These are phyloP conservation scores for Bruguiera hainesii DNA, from an alignment of 441 rosid genomes.

Conservation along the genomic window DNA sequence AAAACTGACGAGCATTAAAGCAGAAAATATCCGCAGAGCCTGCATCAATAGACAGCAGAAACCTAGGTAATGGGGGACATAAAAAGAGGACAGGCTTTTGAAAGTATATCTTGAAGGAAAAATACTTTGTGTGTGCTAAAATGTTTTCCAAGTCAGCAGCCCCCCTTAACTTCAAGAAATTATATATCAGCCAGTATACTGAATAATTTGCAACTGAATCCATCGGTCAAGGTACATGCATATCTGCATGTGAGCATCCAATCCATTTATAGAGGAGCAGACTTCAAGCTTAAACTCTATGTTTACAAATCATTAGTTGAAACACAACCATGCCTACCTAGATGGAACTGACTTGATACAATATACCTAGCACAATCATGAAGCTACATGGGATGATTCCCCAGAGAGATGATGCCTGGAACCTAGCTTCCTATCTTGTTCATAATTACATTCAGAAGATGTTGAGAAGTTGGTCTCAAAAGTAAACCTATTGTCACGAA, in stretches of 20 bases:
- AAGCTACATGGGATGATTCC: too few species aligned
- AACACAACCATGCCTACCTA: too few species aligned
- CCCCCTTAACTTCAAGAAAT: not conserved
- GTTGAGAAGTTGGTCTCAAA: not conserved
- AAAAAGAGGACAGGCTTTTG: too few species aligned
- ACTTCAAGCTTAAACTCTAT: too few species aligned
- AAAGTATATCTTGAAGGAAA: not conserved
- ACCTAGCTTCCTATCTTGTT: not conserved
- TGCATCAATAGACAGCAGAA: not conserved
- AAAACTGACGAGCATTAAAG: not conserved
- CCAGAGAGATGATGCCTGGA: too few species aligned
- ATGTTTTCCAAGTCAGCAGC: not conserved
- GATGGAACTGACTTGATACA: too few species aligned
- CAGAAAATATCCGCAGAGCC: not conserved
- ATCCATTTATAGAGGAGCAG: not conserved
- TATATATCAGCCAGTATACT: not conserved
- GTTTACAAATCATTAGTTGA: too few species aligned
- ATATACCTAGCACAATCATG: too few species aligned
- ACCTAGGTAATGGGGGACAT: too few species aligned
- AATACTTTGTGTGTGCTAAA: not conserved
- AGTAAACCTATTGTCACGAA: not conserved
- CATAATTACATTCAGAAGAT: not conserved
- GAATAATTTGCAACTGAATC: not conserved
- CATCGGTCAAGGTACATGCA: not conserved
- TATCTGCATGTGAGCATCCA: not conserved